phyloP scores from a whole-genome alignment of 768 basidiomycete species.

The Dioszegia hungarica region DNA sequence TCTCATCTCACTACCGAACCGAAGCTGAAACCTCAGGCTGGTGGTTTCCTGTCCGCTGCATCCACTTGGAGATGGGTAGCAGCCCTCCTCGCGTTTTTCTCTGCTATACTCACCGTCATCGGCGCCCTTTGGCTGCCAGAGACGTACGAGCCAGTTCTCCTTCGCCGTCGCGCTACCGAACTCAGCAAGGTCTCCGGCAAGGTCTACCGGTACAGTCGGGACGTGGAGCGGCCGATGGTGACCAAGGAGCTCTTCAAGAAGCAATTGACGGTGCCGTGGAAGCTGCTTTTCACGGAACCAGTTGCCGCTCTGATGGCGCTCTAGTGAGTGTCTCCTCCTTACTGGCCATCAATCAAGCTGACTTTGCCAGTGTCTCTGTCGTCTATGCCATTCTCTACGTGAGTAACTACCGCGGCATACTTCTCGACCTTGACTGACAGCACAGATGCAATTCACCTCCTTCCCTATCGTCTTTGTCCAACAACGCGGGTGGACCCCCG shows the following conservation, averaged over 20 bases:
- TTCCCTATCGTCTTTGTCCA: constrained; percentile 49
- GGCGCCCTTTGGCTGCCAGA: constrained; percentile 39
- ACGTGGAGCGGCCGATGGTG: constrained; percentile 21
- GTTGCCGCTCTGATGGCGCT: constrained; percentile 40
- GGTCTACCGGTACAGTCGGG: constrained; percentile 33
- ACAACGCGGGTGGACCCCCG: constrained; percentile 47
- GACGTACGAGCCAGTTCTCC: constrained; percentile 44
- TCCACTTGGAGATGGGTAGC: constrained; percentile 44
- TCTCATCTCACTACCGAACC: background rate
- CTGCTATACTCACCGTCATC: constrained; percentile 23
- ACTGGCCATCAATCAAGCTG: background rate
- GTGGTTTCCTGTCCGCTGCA: constrained; percentile 41
- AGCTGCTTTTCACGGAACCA: constrained; percentile 43
- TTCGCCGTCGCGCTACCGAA: constrained; percentile 30
- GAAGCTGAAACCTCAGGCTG: constrained; percentile 14
- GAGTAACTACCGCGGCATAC: background rate
- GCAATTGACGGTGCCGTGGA: constrained; percentile 39
- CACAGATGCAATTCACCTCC: constrained; percentile 42
- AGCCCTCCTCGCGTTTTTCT: constrained; percentile 37
- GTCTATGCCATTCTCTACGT: constrained; percentile 17
- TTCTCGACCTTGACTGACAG: background rate
- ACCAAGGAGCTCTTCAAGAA: constrained; percentile 28
- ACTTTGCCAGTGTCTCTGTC: constrained; percentile 1
- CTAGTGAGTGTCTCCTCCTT: constrained; percentile 16
- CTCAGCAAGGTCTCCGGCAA: constrained; percentile 35